These are phyloP conservation scores for Galerina marginata DNA, from an alignment of 768 basidiomycete genomes.

Conservation along the genomic window DNA sequence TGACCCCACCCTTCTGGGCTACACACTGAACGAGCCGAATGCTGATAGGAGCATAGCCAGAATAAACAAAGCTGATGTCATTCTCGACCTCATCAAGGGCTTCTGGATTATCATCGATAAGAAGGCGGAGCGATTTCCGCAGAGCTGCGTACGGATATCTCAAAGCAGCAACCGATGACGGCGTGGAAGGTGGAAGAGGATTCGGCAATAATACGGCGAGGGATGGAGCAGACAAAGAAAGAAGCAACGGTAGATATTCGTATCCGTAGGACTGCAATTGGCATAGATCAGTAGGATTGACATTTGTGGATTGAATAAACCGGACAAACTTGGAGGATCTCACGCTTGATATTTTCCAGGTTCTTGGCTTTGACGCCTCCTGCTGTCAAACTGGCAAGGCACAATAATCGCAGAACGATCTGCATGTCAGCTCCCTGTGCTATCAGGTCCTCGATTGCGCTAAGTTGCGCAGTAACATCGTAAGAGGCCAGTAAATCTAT, in stretches of 20 bases:
- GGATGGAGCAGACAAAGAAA: slow-evolving; percentile 68
- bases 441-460: slow-evolving; percentile 90
- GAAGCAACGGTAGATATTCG: slow-evolving; percentile 68
- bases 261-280: slow-evolving; percentile 73
- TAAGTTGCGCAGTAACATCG: slow-evolving; percentile 78
- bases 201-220: slow-evolving; percentile 71
- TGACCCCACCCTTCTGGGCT: slow-evolving; percentile 88
- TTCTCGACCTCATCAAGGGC: slow-evolving; percentile 84
- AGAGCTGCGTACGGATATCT: slow-evolving; percentile 77
- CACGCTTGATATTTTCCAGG: slow-evolving; percentile 88
- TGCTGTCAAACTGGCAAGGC: slow-evolving; percentile 82
- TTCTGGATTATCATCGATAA: slow-evolving; percentile 87
- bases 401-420: slow-evolving; percentile 77
- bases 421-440: slow-evolving; percentile 86
- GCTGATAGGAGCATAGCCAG: slow-evolving; percentile 94
- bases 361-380: slow-evolving; percentile 88
- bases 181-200: slow-evolving; percentile 62
- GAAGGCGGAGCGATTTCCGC: slow-evolving; percentile 86
- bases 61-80: slow-evolving; percentile 96
- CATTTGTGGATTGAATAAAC: slow-evolving; percentile 25
- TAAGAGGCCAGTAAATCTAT: slow-evolving; percentile 94
- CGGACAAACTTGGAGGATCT: slow-evolving; percentile 75
- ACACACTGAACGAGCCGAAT: slow-evolving; percentile 91
- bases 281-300: slow-evolving; percentile 35
- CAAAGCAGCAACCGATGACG: slow-evolving; percentile 41